Conservation (phyloP, 1,284 basidiomycete genomes). For the Fomitiporia mediterranea region DNA sequence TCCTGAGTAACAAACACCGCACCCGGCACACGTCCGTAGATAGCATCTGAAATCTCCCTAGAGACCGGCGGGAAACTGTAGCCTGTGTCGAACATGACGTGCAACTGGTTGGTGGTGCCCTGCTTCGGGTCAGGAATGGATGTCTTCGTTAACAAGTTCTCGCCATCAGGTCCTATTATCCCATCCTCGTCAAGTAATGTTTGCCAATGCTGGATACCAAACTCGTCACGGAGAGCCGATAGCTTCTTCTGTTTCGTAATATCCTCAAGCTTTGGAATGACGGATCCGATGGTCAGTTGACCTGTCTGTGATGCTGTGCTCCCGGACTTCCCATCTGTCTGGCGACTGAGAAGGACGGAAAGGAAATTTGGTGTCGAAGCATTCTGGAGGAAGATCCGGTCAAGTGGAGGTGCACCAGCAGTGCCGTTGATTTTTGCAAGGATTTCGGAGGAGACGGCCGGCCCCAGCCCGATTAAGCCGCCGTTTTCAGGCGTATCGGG, state of each 20-base stretch:
- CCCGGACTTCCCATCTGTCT: conserved; percentile 16
- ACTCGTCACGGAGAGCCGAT: conserved; percentile 19
- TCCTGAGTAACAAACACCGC: conserved; percentile 18
- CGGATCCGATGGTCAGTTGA: conserved; percentile 32
- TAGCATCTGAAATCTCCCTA: conserved; percentile 23
- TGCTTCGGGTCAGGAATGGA: conserved; percentile 9
- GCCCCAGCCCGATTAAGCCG: conserved; percentile 50
- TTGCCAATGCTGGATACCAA: conserved; percentile 24
- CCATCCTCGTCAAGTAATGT: conserved; percentile 22
- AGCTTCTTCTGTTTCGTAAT: conserved; percentile 22
- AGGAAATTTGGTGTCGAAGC: conserved; percentile 26
- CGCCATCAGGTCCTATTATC: conserved; percentile 25
- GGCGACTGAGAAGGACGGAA: conserved; percentile 24
- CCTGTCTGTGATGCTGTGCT: conserved; percentile 25
- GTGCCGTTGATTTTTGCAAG: conserved; percentile 8
- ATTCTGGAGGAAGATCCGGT: conserved; percentile 27
- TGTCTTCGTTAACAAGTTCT: conserved; percentile 21
- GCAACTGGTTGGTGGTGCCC: conserved; percentile 21
- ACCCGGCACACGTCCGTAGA: conserved; percentile 25
- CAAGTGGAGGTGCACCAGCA: conserved; percentile 23
- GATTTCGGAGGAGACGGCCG: conserved; percentile 36
- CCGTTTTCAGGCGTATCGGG: conserved; percentile 25
- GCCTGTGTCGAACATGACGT: conserved; percentile 23
- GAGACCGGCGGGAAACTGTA: conserved; percentile 24
- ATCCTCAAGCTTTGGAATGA: conserved; percentile 20